Evolutionary conservation across 305 asterid genomes (phyloP), one percentile per base, ranked within the genome.

Genomic region (Solanum hybrid): DNA sequence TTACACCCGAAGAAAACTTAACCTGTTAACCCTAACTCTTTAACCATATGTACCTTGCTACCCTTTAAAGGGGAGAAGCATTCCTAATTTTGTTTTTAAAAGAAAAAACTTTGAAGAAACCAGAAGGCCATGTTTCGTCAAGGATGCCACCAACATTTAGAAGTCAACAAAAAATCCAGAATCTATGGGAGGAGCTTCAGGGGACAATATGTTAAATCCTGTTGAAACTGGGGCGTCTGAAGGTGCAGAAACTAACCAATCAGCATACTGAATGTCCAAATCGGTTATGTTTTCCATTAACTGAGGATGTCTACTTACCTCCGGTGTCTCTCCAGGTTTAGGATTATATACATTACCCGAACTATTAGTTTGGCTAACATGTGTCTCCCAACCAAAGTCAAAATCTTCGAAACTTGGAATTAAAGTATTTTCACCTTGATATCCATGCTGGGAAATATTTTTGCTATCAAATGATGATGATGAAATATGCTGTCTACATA

Each of bases 181-280:
- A 90, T 94, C 97, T 57, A 92, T 11, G 45, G 93, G 90, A 89
- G 93, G 89, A 89, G 94, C 90, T 82, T 93, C 97, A 41, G 95
- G 95, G 29, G 96, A 92, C 86, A 45, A 90, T 10, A 39, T 91
- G 87, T 91, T 91, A 93, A 93, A 89, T 84, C 82, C 93, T 41
- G 68, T 84, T 15, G 41, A 83, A 83, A 45, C 38, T 45, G 75
- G 75, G 17, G 73, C 39, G 7, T 84, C 90, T 72, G 80, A 93
- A 37, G 96, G 92, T 36, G 88, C 82, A 89, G 93, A 90, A 87
- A 70, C 93, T 68, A 90, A 86, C 95, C 96, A 95, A 38, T 75
- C 13, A 34, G 90, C 92, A 51, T 90, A 90, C 12, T 10, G 78
- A 10, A 89, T 89, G 86, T 90, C 92, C 57, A 88, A 45, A 2